phyloP scores from a whole-genome alignment of 805 yeast genomes.

The Cyberlindnera euphorbiae region DNA sequence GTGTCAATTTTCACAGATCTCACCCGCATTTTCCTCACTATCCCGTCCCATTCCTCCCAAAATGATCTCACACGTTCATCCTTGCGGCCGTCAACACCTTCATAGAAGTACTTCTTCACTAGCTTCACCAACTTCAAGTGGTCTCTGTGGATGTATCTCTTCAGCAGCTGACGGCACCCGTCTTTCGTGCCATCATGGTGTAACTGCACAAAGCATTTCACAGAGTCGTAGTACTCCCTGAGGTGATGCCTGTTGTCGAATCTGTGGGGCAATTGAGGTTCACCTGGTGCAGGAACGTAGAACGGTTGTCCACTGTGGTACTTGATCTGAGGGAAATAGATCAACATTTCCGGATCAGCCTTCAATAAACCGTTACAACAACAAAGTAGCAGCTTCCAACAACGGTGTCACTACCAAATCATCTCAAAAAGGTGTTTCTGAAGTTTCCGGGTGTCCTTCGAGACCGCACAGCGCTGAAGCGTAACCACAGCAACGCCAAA shows the following conservation, averaged over 20 bases:
- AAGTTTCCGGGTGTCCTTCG: no score
- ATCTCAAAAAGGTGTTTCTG: no score
- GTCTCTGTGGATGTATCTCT: slow-evolving; percentile 4
- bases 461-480: no score
- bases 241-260: slow-evolving; percentile 7
- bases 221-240: slow-evolving; percentile 3
- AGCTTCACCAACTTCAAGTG: slow-evolving; percentile 1
- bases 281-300: slow-evolving; percentile 1
- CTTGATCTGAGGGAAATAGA: slow-evolving; percentile 4
- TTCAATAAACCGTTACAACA: no score
- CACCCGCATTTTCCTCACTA: not conserved
- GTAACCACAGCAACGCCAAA: no score
- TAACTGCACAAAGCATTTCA: slow-evolving; percentile 7
- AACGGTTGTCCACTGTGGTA: slow-evolving; percentile 3
- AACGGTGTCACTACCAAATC: no score
- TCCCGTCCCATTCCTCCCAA: slow-evolving; percentile 3
- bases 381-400: no score
- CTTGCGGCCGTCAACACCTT: slow-evolving; percentile 4
- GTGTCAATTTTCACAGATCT: not conserved
- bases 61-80: slow-evolving; percentile 5
- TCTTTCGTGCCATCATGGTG: slow-evolving; percentile 7
- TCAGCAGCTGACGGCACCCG: slow-evolving; percentile 5
- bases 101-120: slow-evolving; percentile 6
- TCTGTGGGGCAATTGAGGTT: slow-evolving; percentile 5
- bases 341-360: slow-evolving; percentile 2